phyloP scores from a whole-genome alignment of 306 rosid genomes.

The Vigna mungo region DNA sequence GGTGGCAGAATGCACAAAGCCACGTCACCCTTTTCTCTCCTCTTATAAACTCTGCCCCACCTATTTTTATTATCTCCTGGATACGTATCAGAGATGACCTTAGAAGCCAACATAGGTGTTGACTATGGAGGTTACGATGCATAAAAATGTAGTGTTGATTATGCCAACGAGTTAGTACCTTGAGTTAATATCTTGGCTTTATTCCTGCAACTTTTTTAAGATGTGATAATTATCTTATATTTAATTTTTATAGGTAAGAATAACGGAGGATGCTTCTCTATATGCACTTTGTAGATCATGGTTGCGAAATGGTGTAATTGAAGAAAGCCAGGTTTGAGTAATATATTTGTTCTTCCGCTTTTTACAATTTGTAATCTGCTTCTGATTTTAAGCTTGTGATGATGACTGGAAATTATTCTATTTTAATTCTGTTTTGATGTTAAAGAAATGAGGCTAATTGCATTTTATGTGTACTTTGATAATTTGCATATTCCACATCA shows the following conservation, averaged over 20 bases:
- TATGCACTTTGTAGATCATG: slow-evolving; percentile 91
- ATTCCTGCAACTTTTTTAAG: slow-evolving; percentile 8
- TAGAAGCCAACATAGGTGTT: no score
- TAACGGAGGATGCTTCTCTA: slow-evolving; percentile 78
- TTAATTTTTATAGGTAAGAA: slow-evolving; percentile 66
- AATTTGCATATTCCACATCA: slow-evolving; percentile 25
- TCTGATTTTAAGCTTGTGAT: slow-evolving; percentile 36
- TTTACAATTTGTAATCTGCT: slow-evolving; percentile 29
- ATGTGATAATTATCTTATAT: slow-evolving; percentile 32
- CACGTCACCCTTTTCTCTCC: no score
- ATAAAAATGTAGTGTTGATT: neutral
- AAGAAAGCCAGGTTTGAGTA: slow-evolving; percentile 72
- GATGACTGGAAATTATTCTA: slow-evolving; percentile 4
- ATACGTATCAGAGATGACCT: no score
- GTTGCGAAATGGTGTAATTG: slow-evolving; percentile 76
- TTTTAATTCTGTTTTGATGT: slow-evolving; percentile 29
- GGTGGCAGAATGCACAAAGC: no score
- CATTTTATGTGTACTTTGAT: slow-evolving; percentile 24
- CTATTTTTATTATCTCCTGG: no score
- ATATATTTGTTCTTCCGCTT: neutral
- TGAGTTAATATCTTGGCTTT: slow-evolving; percentile 35
- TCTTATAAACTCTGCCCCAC: no score
- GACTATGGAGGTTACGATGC: neutral
- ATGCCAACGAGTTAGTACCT: slow-evolving; percentile 3
- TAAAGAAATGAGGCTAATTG: slow-evolving; percentile 20